Percentiles rank a stretch among this genome's conserved stretches.
phyloP scores from a whole-genome alignment of 2,329 filamentous ascomycete genomes.

The Didymella arachidicola region DNA sequence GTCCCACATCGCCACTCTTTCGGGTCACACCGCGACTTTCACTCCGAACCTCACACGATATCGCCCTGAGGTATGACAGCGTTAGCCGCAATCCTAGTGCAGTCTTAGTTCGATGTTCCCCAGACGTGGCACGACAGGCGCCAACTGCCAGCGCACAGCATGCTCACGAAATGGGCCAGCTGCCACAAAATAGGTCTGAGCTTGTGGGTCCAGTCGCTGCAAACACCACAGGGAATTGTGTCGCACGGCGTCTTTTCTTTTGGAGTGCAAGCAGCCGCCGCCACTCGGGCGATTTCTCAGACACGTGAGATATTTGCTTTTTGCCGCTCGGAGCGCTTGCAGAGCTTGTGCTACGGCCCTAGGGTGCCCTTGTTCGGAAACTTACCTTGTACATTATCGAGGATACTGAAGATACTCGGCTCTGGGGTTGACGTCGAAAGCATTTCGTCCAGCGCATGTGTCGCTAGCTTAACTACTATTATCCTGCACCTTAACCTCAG shows the following conservation, averaged over 20 bases:
- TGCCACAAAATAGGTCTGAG: conserved; percentile 12
- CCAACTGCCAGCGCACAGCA: conserved; percentile 33
- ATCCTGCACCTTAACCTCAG: background rate
- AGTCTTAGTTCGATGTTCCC: conserved; percentile 33
- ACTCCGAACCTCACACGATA: conserved; percentile 32
- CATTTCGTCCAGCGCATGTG: background rate
- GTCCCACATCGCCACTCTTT: conserved; percentile 19
- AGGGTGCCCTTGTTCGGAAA: background rate
- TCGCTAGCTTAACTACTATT: background rate
- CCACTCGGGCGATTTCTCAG: conserved; percentile 11
- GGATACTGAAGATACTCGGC: background rate
- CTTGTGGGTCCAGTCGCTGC: conserved; percentile 20
- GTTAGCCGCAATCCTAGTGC: conserved; percentile 22
- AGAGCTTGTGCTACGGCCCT: conserved; percentile 5
- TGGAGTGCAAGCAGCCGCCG: background rate
- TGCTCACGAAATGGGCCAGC: conserved; percentile 23
- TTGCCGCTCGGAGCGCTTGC: conserved; percentile 8
- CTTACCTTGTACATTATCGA: conserved; percentile 3
- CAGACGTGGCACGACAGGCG: conserved; percentile 39
- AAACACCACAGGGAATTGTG: conserved; percentile 18
- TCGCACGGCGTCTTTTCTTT: conserved; percentile 15
- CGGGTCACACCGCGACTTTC: conserved; percentile 26
- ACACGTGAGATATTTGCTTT: conserved; percentile 10
- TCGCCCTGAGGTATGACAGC: conserved; percentile 20
- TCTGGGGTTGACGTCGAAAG: background rate